Evolutionary conservation across 2,329 filamentous ascomycete species (phyloP), one percentile per base, ranked within the genome.

Genomic region (Colletotrichum neosansevieriae): DNA sequence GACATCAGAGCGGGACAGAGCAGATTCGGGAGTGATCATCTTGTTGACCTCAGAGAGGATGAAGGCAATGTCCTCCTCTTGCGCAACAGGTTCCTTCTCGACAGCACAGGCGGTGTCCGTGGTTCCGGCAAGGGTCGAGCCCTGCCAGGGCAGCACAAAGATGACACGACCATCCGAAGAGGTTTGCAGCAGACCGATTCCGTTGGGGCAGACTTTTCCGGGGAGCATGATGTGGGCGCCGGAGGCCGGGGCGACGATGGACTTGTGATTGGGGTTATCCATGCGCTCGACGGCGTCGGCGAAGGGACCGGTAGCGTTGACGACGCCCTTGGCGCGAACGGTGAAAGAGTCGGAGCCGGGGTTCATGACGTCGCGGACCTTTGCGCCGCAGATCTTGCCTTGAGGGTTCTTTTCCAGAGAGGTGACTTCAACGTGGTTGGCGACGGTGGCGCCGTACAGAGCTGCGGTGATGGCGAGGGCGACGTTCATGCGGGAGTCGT

Each of bases 101-200:
- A 96, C 89, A 17, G 85, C 81, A 63, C 91, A 92, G 3, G 92
- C 89, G 65, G 89, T 90, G 74, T 96, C 92, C 3, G 92, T 96
- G 13, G 92, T 95, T 72, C 92, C 92, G 57, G 93, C 92, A 70
- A 96, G 92, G 6, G 93, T 95, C 82, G 93, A 93, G 61, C 92
- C 92, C 79, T 95, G 91, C 92, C 92, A 96, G 7, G 92, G 92
- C 59, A 96, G 84, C 78, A 96, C 94, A 84, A 96, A 96, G 74
- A 96, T 92, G 71, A 96, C 92, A 75, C 92, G 89, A n/a, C 92
- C 92, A 74, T 96, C 92, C 0, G 92, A 94, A 3, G 93, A 87
- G 2, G 93, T 92, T 73, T 95, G 92, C 71, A 96, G 92, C 58
- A 96, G 84, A 70, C 92, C 92, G 90, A 95, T 94, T 76, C 92